Base-by-base conservation (phyloP, 768 basidiomycete species). In the Xanthoconium purpureum region DNA sequence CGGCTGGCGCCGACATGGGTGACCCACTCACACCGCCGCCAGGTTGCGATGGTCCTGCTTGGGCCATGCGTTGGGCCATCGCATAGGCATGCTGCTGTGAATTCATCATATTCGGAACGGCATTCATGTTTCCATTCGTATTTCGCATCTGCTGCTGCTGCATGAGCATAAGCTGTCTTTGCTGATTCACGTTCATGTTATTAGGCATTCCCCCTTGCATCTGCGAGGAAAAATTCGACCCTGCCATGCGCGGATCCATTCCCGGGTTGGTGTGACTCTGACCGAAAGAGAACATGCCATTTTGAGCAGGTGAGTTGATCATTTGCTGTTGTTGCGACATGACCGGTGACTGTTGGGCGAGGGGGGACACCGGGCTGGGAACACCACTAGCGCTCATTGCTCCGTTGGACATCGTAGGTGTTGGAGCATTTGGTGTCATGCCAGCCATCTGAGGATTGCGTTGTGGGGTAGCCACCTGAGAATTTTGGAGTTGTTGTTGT, bases 121-220 rank as follows among this genome's bases (percentile, higher is more conserved):
- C 60, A 49, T 56, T 62, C 55, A 73, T 58, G 28, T 59, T 69
- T 43, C 64, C 71, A 38, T 67, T 63, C 47, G 55, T 17, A 54
- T 65, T 66, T 55, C 60, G 67, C 68, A 65, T 67, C 50, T 68
- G 72, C 24, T 24, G 24, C 63, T 69, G 66, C 47, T 74, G 74
- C 71, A 78, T 73, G 44, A 77, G 59, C 59, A 74, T 67, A 24
- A 83, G 52, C 54, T 83, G 77, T 33, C 80, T 74, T 59, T 82
- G 83, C 32, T 81, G 76, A 42, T 66, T 67, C 40, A 60, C 30
- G 32, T 65, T 73, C 63, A 71, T 59, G 18, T 62, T 66, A 40
- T 57, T 62, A 42, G 61, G 49, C 57, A 73, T 64, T 8, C 61
- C 69, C 18, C 63, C 71, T 37, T 60, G 56, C 64, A 73, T 64